phyloP scores from a whole-genome alignment of 129 eudicot species.

The Saussurea involucrata region DNA sequence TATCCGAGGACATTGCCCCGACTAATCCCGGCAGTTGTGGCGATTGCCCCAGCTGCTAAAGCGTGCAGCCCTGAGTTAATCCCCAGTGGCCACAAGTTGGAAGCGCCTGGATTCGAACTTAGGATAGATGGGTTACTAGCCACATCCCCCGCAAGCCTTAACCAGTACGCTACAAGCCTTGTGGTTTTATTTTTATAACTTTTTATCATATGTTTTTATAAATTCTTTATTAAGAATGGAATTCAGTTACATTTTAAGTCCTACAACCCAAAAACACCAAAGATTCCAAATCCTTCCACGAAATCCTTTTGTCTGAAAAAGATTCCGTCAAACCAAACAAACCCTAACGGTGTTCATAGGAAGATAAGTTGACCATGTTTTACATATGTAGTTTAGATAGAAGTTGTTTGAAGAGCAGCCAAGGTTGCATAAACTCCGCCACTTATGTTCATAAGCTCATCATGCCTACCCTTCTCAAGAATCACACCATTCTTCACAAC shows the following conservation, averaged over 20 bases:
- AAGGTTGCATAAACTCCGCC: slow-evolving; percentile 30
- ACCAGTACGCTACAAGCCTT: no score
- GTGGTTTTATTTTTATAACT: no score
- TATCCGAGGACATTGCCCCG: no score
- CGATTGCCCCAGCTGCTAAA: no score
- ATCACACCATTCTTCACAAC: slow-evolving; percentile 40
- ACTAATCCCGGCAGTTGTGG: no score
- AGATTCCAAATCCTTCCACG: neutral
- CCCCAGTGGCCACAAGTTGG: no score
- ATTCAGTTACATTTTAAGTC: neutral
- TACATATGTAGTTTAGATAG: neutral
- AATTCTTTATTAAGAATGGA: neutral
- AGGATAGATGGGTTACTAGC: no score
- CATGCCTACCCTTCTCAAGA: slow-evolving; percentile 35
- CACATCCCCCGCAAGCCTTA: no score
- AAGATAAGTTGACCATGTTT: neutral
- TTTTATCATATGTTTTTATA: no score
- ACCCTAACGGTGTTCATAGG: neutral
- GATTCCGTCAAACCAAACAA: neutral
- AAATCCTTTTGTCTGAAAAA: neutral
- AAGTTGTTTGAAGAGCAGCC: slow-evolving; percentile 23
- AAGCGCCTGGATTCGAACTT: no score
- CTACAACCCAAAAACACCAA: neutral
- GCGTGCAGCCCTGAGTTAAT: no score
- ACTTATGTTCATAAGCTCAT: slow-evolving; percentile 10